Base-by-base conservation (phyloP, 1,284 basidiomycete species). In the Anthracocystis walkeri region DNA sequence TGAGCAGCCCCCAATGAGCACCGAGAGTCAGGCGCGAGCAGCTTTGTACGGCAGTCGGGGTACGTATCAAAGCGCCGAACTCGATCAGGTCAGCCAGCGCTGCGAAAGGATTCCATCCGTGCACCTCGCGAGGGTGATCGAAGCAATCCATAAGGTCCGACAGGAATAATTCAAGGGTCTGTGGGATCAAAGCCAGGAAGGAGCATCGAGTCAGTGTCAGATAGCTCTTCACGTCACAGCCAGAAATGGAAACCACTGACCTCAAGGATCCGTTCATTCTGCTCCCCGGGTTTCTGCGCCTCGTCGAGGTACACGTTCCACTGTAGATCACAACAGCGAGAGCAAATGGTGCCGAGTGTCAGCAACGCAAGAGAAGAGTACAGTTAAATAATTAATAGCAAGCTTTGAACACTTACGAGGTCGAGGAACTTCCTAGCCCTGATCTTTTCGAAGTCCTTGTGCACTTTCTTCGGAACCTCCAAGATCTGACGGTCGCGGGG, bases 131-230 rank as follows among this genome's bases (percentile, higher is more conserved):
- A 0, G 70, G 65, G 21, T 67, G 70, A 7, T 73, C 70, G 45
- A 73, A 53, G 46, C 70, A 73, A n/a, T 67, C 50, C 70, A 73
- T 67, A 0, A 73, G 44, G 2, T 73, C 70, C 7, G 29, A 46
- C 0, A 73, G 33, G 20, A 60, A 49, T 0, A 10, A 1, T 20
- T 73, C 70, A 14, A 67, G 57, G 0, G 31, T 23, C 62, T 61
- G 61, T 14, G 12, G 7, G 6, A 27, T 14, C 33, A 31, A 31
- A n/a, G 27, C 3, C 27, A 18, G 18, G 16, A 49, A n/a, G n/a
- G 29, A 18, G 46, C 46, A 49, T n/a, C 16, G 16, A 16, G n/a
- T 38, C 3, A 52, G 50, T 16, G 5, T 53, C 35, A 53, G 23
- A 40, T 16, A 6, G n/a, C n/a, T 20, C 33, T 7, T 27, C 21